phyloP scores from a whole-genome alignment of 441 rosid species.

The Populus hybrid region DNA sequence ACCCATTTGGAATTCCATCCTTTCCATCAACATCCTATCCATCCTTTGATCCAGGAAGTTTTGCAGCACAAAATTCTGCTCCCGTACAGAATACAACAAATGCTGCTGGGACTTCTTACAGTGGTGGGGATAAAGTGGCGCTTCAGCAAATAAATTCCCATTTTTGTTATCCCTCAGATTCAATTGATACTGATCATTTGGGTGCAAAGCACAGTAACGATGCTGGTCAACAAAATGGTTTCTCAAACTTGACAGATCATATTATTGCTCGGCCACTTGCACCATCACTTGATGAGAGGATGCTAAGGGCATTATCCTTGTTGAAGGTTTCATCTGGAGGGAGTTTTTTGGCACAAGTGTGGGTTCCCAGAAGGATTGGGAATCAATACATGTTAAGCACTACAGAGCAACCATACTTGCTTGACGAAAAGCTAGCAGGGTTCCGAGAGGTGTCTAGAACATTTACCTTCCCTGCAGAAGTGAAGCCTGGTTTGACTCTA shows the following conservation, averaged over 20 bases:
- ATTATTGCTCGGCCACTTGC: conserved; percentile 42
- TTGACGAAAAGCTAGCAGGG: conserved; percentile 72
- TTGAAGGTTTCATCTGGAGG: conserved; percentile 74
- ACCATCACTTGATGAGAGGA: conserved; percentile 68
- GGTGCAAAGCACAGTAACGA: conserved; percentile 27
- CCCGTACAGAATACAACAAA: conserved; percentile 22
- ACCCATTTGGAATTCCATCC: conserved; percentile 37
- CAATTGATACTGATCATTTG: conserved; percentile 25
- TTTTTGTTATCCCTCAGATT: conserved; percentile 27
- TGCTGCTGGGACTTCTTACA: conserved; percentile 35
- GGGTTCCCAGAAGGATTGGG: conserved; percentile 70
- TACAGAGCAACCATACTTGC: conserved; percentile 76
- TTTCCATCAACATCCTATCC: conserved; percentile 38
- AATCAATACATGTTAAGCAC: conserved; percentile 67
- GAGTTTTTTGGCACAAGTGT: conserved; percentile 83
- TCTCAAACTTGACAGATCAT: conserved; percentile 20
- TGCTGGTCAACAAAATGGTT: conserved; percentile 19
- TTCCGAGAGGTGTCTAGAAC: conserved; percentile 85
- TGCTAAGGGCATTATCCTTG: conserved; percentile 71
- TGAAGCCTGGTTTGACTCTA: conserved; percentile 45
- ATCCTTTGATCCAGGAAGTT: conserved; percentile 35
- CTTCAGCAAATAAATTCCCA: conserved; percentile 35
- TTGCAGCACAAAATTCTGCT: conserved; percentile 31
- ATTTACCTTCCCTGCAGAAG: conserved; percentile 68
- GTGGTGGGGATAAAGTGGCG: conserved; percentile 39